Conservation (phyloP, 2,329 filamentous ascomycete species). For the Colletotrichum sojae region DNA sequence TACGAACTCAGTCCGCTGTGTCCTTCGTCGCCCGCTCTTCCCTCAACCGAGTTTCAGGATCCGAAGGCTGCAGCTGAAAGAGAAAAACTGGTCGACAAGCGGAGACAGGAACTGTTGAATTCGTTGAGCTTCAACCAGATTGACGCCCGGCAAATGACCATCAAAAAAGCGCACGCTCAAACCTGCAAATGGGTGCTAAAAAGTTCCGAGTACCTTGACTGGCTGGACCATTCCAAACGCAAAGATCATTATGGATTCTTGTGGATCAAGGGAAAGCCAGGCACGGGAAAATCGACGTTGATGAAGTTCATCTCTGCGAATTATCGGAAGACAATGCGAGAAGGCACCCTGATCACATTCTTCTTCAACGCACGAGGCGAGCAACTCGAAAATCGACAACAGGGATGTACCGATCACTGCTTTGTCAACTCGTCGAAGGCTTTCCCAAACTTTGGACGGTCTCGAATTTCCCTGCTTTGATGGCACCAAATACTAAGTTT, state of each 20-base stretch:
- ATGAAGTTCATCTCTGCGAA: conserved; percentile 57
- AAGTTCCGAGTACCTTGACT: conserved; percentile 51
- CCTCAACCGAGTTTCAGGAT: neutral
- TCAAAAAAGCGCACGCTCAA: conserved; percentile 53
- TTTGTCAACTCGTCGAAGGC: conserved; percentile 60
- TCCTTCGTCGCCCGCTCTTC: neutral
- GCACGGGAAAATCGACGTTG: conserved; percentile 61
- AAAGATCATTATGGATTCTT: conserved; percentile 55
- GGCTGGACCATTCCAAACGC: conserved; percentile 51
- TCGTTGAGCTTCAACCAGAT: conserved; percentile 57
- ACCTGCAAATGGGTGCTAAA: conserved; percentile 60
- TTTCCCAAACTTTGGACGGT: conserved; percentile 40
- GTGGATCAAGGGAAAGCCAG: conserved; percentile 63
- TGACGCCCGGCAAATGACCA: conserved; percentile 51
- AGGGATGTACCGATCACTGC: conserved; percentile 66
- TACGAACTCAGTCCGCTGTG: too few relatives aligned
- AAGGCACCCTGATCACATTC: conserved; percentile 54
- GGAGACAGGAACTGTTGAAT: conserved; percentile 41
- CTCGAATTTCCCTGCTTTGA: neutral
- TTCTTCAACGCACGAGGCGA: conserved; percentile 65
- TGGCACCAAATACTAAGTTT: too few relatives aligned
- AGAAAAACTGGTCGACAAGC: neutral
- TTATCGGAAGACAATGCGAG: conserved; percentile 13
- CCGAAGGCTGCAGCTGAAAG: too few relatives aligned
- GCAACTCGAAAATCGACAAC: conserved; percentile 58